Evolutionary conservation across 2,329 filamentous ascomycete genomes (phyloP).

Genomic region (Myotisia sp.): DNA sequence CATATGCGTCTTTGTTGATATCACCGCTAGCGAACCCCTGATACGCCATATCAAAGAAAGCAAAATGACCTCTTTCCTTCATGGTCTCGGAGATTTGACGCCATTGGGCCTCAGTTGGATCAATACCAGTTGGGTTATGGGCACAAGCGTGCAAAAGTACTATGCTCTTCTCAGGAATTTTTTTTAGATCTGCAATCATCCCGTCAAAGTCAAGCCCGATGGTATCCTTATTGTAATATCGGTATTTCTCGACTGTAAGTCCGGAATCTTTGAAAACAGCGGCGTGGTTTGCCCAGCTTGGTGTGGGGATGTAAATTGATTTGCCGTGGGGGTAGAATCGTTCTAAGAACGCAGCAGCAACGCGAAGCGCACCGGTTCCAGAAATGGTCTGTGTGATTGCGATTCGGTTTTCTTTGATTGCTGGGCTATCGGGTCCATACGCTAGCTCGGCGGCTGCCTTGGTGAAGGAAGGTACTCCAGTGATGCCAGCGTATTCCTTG

Average conservation of each 20-base stretch:
- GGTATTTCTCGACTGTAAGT: slow-evolving; percentile 83
- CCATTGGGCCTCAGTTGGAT: slow-evolving; percentile 88
- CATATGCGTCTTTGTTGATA: slow-evolving; percentile 84
- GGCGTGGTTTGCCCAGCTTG: slow-evolving; percentile 96
- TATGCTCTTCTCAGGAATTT: slow-evolving; percentile 70
- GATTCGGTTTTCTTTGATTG: slow-evolving; percentile 59
- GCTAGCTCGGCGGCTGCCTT: slow-evolving; percentile 80
- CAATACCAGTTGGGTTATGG: slow-evolving; percentile 94
- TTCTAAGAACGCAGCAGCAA: slow-evolving; percentile 83
- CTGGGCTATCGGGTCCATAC: slow-evolving; percentile 67
- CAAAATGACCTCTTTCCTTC: slow-evolving; percentile 75
- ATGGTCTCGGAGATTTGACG: slow-evolving; percentile 73
- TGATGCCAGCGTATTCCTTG: slow-evolving; percentile 98
- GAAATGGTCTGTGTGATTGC: slow-evolving; percentile 97
- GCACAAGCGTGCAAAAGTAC: slow-evolving; percentile 94
- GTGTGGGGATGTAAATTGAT: slow-evolving; percentile 90
- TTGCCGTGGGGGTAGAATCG: slow-evolving; percentile 84
- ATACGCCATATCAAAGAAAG: slow-evolving; percentile 99
- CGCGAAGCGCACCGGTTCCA: slow-evolving; percentile 86
- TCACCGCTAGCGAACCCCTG: slow-evolving; percentile 92
- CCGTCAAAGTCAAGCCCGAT: slow-evolving; percentile 96
- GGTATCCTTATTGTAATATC: slow-evolving; percentile 98
- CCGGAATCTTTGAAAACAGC: slow-evolving; percentile 91
- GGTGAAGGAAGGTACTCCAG: slow-evolving; percentile 86
- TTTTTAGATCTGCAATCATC: slow-evolving; percentile 78